Evolutionary conservation across 148 eudicot species (phyloP).

Genomic region (Drosera capensis): DNA sequence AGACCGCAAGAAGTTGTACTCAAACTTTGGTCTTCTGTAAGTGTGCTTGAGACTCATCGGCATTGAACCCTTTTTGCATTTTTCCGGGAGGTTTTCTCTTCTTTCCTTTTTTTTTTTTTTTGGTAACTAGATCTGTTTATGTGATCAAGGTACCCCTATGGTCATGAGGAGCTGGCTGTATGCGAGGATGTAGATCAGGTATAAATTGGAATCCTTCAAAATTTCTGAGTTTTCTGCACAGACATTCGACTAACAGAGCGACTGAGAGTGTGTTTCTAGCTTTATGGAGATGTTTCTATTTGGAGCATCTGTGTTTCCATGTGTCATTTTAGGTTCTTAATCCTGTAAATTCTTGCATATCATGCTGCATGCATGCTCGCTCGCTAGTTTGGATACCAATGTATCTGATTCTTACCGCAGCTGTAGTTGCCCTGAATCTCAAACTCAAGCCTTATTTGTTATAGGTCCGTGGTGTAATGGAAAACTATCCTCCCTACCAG

Average conservation of each 20-base stretch:
- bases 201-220: not conserved
- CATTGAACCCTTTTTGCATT: no score
- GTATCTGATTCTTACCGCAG: not conserved
- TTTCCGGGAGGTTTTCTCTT: not conserved
- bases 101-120: not conserved
- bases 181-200: conserved; percentile 99
- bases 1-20: conserved; percentile 84
- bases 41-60: no score
- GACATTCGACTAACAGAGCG: no score
- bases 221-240: not conserved
- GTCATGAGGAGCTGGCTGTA: conserved; percentile 89
- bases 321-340: not conserved
- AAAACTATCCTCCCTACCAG: conserved; percentile 86
- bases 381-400: not conserved
- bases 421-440: not conserved
- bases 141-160: conserved; percentile 70
- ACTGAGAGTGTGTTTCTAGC: not conserved
- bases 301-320: not conserved
- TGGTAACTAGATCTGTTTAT: conserved; percentile 7
- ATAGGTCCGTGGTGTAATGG: conserved; percentile 92
- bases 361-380: not conserved
- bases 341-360: not conserved
- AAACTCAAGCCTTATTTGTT: not conserved
- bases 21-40: conserved; percentile 84
- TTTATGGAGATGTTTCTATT: not conserved